A percentile compares a stretch with the other conserved stretches of the same genome.
Conservation (phyloP, 768 basidiomycete genomes). For the Hydnum rufescens region DNA sequence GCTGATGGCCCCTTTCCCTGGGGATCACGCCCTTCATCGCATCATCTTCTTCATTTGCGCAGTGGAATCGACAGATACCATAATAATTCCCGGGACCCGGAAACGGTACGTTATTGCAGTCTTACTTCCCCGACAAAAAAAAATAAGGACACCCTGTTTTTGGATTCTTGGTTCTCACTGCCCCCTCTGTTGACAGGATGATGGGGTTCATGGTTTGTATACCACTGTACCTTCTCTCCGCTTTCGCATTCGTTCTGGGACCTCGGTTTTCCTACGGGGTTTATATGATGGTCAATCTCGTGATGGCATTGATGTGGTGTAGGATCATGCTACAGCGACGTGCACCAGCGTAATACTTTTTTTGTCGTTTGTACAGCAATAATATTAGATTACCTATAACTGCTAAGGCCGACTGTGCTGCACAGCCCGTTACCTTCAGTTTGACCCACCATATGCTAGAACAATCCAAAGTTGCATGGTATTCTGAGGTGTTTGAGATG, state of each 20-base stretch:
- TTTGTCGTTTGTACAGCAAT: too few species aligned
- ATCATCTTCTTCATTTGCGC: not conserved
- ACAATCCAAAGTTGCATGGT: too few species aligned
- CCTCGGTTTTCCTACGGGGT: not conserved
- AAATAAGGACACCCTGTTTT: too few species aligned
- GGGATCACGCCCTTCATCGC: conserved; percentile 34
- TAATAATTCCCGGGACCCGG: not conserved
- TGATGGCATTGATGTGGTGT: not conserved
- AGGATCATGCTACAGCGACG: too few species aligned
- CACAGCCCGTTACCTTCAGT: too few species aligned
- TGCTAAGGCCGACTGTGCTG: too few species aligned
- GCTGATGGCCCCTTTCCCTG: conserved; percentile 56
- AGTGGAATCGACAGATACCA: not conserved
- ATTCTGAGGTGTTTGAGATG: too few species aligned
- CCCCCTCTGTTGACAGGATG: not conserved
- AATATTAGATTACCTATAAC: too few species aligned
- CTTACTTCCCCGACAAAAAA: too few species aligned
- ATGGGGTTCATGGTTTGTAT: not conserved
- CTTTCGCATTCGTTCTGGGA: conserved; percentile 29
- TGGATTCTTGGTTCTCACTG: not conserved
- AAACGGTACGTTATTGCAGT: not conserved
- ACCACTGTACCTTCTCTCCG: conserved; percentile 20
- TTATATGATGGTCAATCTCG: not conserved
- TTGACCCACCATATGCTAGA: too few species aligned
- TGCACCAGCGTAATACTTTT: too few species aligned